Evolutionary conservation across 805 yeast species (phyloP).

Genomic region (Cyberlindnera petersonii): DNA sequence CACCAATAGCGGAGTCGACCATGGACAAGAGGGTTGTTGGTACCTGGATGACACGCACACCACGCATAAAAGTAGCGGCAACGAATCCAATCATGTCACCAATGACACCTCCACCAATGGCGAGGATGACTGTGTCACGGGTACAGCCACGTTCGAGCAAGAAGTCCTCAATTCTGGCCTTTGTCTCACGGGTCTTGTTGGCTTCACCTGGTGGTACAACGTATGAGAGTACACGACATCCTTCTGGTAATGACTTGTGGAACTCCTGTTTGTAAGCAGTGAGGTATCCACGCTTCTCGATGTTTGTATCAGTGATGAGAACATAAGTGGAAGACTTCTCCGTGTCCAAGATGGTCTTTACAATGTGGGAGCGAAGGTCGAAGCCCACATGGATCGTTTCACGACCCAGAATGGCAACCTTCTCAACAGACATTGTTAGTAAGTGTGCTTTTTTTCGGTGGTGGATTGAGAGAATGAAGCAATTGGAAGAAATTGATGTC

Average conservation of each 20-base stretch:
- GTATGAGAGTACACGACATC: conserved; percentile 66
- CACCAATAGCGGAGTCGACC: conserved; percentile 98
- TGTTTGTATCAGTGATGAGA: conserved; percentile 80
- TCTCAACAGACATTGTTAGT: conserved; percentile 32
- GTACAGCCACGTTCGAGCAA: conserved; percentile 82
- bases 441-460: too few species aligned
- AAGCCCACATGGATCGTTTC: conserved; percentile 90
- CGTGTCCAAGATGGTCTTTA: conserved; percentile 54
- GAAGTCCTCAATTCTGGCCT: conserved; percentile 90
- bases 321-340: conserved; percentile 89
- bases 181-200: conserved; percentile 81
- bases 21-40: conserved; percentile 93
- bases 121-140: conserved; percentile 89
- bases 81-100: conserved; percentile 99
- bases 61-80: conserved; percentile 99
- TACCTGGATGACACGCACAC: conserved; percentile 87
- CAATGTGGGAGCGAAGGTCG: conserved; percentile 70
- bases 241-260: conserved; percentile 40
- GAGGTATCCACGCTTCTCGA: conserved; percentile 62
- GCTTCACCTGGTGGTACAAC: conserved; percentile 90
- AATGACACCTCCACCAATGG: conserved; percentile 97
- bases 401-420: conserved; percentile 74
- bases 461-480: too few species aligned
- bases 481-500: too few species aligned
- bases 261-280: conserved; percentile 43